Conservation (phyloP, 2,329 filamentous ascomycete species). For the Cladosporium phlei region DNA sequence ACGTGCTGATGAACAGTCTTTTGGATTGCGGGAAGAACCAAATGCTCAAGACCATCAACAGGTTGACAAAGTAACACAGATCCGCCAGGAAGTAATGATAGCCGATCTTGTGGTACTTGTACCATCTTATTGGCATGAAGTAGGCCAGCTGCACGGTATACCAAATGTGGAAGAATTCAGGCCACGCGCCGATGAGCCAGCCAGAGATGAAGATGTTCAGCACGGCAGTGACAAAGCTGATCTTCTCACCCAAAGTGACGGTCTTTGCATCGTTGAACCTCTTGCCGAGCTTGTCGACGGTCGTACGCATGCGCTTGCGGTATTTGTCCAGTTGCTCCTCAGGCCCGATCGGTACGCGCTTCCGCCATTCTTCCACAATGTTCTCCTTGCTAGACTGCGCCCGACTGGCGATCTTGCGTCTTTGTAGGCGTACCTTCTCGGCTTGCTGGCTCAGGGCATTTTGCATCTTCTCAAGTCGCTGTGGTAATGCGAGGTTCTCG, state of each 20-base stretch:
- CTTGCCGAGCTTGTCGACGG: slow-evolving; percentile 78
- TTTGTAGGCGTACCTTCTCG: slow-evolving; percentile 76
- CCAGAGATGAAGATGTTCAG: slow-evolving; percentile 97
- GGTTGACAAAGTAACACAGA: slow-evolving; percentile 96
- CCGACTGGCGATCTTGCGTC: slow-evolving; percentile 71
- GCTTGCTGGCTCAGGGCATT: slow-evolving; percentile 76
- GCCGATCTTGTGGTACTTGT: slow-evolving; percentile 82
- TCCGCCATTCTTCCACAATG: slow-evolving; percentile 89
- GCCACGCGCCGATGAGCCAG: slow-evolving; percentile 81
- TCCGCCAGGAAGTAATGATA: slow-evolving; percentile 98
- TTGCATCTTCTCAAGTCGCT: slow-evolving; percentile 87
- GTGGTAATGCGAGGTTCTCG: slow-evolving; percentile 84
- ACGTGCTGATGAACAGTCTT: slow-evolving; percentile 84
- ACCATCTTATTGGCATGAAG: slow-evolving; percentile 94
- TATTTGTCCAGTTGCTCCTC: slow-evolving; percentile 94
- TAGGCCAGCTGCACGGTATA: slow-evolving; percentile 59
- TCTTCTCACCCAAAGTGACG: slow-evolving; percentile 86
- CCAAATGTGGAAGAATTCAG: slow-evolving; percentile 87
- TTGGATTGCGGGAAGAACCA: slow-evolving; percentile 91
- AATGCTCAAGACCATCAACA: slow-evolving; percentile 73
- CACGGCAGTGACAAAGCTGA: slow-evolving; percentile 92
- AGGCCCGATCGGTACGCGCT: slow-evolving; percentile 69
- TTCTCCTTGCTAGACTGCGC: slow-evolving; percentile 77
- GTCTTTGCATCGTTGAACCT: slow-evolving; percentile 86
- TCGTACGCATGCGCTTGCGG: slow-evolving; percentile 75